Conservation (phyloP, 2,329 filamentous ascomycete species). For the Sporothrix pseudoabietina region DNA sequence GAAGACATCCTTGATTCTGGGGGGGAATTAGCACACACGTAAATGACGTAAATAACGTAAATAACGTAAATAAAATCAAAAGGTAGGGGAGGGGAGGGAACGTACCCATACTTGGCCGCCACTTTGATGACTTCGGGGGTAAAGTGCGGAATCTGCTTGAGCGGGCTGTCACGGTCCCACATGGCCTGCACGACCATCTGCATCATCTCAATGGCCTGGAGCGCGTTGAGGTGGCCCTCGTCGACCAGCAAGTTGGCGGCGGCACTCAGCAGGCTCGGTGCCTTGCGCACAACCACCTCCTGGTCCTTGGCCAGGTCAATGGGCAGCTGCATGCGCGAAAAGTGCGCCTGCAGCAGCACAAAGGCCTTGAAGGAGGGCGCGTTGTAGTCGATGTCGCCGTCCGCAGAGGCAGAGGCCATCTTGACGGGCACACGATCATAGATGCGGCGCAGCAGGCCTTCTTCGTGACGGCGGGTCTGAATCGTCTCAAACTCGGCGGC, state of each 20-base stretch:
- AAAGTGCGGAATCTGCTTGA: slow-evolving; percentile 98
- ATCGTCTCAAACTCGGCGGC: slow-evolving; percentile 96
- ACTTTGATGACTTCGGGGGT: slow-evolving; percentile 78
- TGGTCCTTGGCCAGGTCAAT: slow-evolving; percentile 96
- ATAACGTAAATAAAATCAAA: no score
- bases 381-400: slow-evolving; percentile 72
- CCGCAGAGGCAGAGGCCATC: slow-evolving; percentile 65
- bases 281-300: slow-evolving; percentile 80
- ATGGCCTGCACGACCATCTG: slow-evolving; percentile 99
- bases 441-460: slow-evolving; percentile 81
- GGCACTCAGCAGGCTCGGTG: slow-evolving; percentile 84
- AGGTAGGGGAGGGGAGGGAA: slow-evolving; percentile 34
- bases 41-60: no score
- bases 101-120: slow-evolving; percentile 75
- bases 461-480: slow-evolving; percentile 87
- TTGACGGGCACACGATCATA: slow-evolving; percentile 95
- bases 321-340: slow-evolving; percentile 93
- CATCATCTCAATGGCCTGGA: slow-evolving; percentile 98
- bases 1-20: slow-evolving; percentile 85
- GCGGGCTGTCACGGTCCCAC: slow-evolving; percentile 96
- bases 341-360: slow-evolving; percentile 95
- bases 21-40: not conserved
- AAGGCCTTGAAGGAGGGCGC: slow-evolving; percentile 99
- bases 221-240: slow-evolving; percentile 93
- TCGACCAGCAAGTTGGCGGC: slow-evolving; percentile 94